phyloP scores from a whole-genome alignment of 108 stramenopile genomes.

The Nitzschia palea region DNA sequence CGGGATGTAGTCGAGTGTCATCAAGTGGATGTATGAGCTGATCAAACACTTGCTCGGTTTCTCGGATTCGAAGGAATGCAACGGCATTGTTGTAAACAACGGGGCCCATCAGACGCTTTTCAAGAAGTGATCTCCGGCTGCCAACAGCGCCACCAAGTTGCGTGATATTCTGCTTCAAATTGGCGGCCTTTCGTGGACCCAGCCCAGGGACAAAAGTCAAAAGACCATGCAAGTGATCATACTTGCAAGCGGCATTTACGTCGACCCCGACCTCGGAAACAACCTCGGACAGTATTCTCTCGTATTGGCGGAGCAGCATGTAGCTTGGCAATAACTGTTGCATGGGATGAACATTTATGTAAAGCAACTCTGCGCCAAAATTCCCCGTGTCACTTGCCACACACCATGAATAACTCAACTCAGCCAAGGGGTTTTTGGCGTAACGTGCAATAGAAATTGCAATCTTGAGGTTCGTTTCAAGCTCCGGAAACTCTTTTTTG shows the following conservation, averaged over 20 bases:
- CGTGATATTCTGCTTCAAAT: slow-evolving; percentile 72
- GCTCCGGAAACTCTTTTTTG: slow-evolving; percentile 92
- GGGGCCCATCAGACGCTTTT: slow-evolving; percentile 70
- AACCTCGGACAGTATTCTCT: slow-evolving; percentile 79
- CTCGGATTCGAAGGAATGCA: slow-evolving; percentile 84
- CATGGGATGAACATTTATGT: slow-evolving; percentile 87
- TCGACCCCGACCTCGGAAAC: slow-evolving; percentile 91
- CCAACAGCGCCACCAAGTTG: slow-evolving; percentile 68
- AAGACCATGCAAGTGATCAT: slow-evolving; percentile 73
- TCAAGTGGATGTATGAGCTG: slow-evolving; percentile 81
- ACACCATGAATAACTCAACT: slow-evolving; percentile 88
- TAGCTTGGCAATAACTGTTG: slow-evolving; percentile 84
- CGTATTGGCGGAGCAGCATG: slow-evolving; percentile 76
- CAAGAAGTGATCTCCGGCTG: slow-evolving; percentile 60
- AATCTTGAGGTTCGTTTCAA: slow-evolving; percentile 66
- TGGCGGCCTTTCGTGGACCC: slow-evolving; percentile 92
- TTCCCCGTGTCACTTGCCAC: slow-evolving; percentile 82
- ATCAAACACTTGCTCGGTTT: slow-evolving; percentile 28
- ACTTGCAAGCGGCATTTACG: slow-evolving; percentile 69
- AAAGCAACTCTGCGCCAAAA: slow-evolving; percentile 90
- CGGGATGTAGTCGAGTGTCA: slow-evolving; percentile 88
- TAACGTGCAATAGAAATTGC: slow-evolving; percentile 87
- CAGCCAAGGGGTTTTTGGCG: slow-evolving; percentile 84
- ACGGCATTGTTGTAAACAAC: slow-evolving; percentile 92
- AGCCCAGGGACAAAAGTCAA: slow-evolving; percentile 93